A percentile compares a stretch with the other conserved stretches of the same genome.
phyloP scores from a whole-genome alignment of 441 rosid species.

The Populus hybrid region DNA sequence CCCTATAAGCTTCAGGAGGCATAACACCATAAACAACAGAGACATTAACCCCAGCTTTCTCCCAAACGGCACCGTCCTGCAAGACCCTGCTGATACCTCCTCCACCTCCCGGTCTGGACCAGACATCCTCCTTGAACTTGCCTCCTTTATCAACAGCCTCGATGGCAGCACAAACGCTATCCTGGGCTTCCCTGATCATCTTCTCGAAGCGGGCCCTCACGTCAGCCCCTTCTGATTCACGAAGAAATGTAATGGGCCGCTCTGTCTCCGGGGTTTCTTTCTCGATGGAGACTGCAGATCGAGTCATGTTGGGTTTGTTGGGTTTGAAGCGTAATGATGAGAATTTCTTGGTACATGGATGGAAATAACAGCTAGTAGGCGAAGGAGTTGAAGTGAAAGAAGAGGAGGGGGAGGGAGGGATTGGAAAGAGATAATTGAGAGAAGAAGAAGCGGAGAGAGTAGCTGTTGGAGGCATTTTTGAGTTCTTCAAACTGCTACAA shows the following conservation, averaged over 20 bases:
- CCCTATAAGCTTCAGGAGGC: conserved; percentile 99
- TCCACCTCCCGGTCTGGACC: conserved; percentile 97
- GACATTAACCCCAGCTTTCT: conserved; percentile 97
- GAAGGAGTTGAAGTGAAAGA: neutral
- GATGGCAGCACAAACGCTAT: conserved; percentile 63
- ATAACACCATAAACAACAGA: conserved; percentile 92
- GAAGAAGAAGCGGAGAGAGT: conserved; percentile 7
- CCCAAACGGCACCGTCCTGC: conserved; percentile 89
- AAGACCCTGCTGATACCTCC: conserved; percentile 94
- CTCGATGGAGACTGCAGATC: conserved; percentile 73
- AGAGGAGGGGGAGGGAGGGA: neutral
- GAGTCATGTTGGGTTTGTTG: conserved; percentile 13
- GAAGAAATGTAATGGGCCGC: conserved; percentile 73
- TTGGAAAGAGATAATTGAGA: neutral
- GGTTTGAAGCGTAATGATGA: neutral
- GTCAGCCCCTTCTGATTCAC: conserved; percentile 48
- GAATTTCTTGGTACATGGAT: neutral
- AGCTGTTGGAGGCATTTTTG: conserved; percentile 4
- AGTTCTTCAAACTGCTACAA: neutral
- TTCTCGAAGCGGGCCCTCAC: conserved; percentile 84
- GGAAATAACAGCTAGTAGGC: neutral
- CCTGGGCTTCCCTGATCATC: conserved; percentile 82
- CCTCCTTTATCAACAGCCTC: conserved; percentile 58
- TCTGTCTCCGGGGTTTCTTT: conserved; percentile 69
- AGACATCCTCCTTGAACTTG: conserved; percentile 92